Base-by-base conservation (phyloP, 495 filamentous ascomycete genomes). In the Aspergillus hancockii region DNA sequence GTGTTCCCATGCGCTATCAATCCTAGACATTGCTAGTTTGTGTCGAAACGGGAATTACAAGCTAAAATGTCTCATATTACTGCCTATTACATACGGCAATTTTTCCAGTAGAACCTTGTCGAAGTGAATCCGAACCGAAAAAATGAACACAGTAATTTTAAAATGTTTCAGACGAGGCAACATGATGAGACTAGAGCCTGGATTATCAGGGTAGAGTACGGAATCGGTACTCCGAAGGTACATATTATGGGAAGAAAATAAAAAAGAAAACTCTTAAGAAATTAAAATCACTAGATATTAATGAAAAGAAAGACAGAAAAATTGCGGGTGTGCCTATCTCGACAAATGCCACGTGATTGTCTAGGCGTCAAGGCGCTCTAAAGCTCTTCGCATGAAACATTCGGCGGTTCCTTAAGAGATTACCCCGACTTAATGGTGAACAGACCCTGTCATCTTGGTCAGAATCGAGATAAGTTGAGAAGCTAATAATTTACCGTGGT, bases 341-440 rank as follows among this genome's bases (percentile, higher is more conserved):
- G n/a, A n/a, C n/a, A n/a, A 38, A n/a, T n/a, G 32, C 30, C 64
- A 66, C 64, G 64, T 63, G 64, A 60, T 51, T 45, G 30, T 21
- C 22, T 47, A 49, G 49, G 51, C 46, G 63, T 61, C 49, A 67
- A 65, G 57, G 52, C 60, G 47, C 53, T 54, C 45, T 8, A 50
- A 51, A 60, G 55, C 49, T 63, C 40, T 52, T 56, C 50, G n/a
- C n/a, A 57, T 51, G 52, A 58, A 60, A 59, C 57, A 47, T 54
- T 57, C 50, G 57, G 59, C 49, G 49, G 25, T 51, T 40, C 52
- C 56, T 57, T 49, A 54, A 59, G 49, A 53, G 52, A 40, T 22
- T 55, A 55, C 52, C 52, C 52, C 52, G 43, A 28, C 16, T 40
- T 40, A 38, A 49, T 58, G 30, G 52, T 52, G 30, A 57, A 25